Evolutionary conservation across 2,329 filamentous ascomycete species (phyloP).

Genomic region (Colletotrichum gloeosporioides): DNA sequence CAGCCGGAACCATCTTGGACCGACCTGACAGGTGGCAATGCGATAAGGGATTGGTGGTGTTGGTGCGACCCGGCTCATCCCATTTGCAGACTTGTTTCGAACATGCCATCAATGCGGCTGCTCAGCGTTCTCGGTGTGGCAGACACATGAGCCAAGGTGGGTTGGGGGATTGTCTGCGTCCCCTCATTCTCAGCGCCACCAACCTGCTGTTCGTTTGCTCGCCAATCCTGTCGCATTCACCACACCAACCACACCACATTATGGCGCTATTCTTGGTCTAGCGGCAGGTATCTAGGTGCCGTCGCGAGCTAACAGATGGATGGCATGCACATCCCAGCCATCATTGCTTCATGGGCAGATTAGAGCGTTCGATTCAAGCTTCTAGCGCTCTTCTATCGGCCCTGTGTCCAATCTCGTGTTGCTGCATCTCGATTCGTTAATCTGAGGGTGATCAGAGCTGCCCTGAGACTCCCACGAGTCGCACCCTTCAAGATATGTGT

Average conservation of each 20-base stretch:
- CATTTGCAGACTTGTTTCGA: constrained; percentile 9
- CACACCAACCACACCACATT: background rate
- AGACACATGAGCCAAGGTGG: background rate
- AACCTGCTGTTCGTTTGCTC: background rate
- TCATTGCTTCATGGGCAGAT: background rate
- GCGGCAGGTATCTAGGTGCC: background rate
- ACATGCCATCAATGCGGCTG: constrained; percentile 5
- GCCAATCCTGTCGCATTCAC: background rate
- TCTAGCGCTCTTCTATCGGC: constrained; percentile 14
- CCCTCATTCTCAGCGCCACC: background rate
- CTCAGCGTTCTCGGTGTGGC: background rate
- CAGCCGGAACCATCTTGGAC: background rate
- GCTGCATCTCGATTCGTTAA: constrained; percentile 2
- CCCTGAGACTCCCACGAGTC: constrained; percentile 9
- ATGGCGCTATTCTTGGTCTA: background rate
- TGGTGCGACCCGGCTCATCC: background rate
- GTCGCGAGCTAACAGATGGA: background rate
- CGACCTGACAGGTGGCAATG: background rate
- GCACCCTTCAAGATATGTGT: background rate
- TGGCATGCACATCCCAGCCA: constrained; percentile 2
- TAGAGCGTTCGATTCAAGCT: background rate
- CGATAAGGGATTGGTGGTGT: background rate
- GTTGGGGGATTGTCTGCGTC: background rate
- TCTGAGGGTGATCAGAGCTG: background rate
- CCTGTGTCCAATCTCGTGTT: background rate